phyloP scores from a whole-genome alignment of 257 asterid genomes.

The Fraxinus cuspidata region DNA sequence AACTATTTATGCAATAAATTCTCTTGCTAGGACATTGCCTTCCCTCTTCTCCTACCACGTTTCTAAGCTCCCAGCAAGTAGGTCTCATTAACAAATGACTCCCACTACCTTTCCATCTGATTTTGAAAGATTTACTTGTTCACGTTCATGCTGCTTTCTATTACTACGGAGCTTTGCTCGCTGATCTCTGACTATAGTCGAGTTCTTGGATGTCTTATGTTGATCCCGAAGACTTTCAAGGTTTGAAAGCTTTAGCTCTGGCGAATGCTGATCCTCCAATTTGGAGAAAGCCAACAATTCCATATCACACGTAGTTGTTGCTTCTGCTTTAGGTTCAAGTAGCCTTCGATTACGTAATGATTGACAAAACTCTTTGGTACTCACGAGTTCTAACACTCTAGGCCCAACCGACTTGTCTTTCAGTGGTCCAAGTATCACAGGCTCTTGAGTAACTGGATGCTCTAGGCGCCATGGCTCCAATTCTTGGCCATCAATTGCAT shows the following conservation, averaged over 20 bases:
- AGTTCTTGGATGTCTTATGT: slow-evolving; percentile 15
- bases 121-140: slow-evolving; percentile 1
- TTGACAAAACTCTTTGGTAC: slow-evolving; percentile 7
- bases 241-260: slow-evolving; percentile 7
- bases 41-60: slow-evolving; percentile 23
- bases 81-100: neutral
- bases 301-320: neutral
- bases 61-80: neutral
- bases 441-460: neutral
- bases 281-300: slow-evolving; percentile 8
- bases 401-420: neutral
- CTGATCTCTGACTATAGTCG: slow-evolving; percentile 6
- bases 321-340: slow-evolving; percentile 1
- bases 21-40: slow-evolving; percentile 3
- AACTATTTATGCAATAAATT: neutral
- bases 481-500: too few species aligned
- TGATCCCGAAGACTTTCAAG: slow-evolving; percentile 8
- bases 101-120: slow-evolving; percentile 14
- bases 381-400: slow-evolving; percentile 8
- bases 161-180: neutral
- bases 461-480: too few species aligned
- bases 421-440: neutral
- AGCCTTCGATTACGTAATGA: slow-evolving; percentile 19
- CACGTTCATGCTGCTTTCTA: slow-evolving; percentile 4
- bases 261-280: neutral